Evolutionary conservation across 2,329 filamentous ascomycete genomes (phyloP).

Genomic region (Fusarium nelsonii): DNA sequence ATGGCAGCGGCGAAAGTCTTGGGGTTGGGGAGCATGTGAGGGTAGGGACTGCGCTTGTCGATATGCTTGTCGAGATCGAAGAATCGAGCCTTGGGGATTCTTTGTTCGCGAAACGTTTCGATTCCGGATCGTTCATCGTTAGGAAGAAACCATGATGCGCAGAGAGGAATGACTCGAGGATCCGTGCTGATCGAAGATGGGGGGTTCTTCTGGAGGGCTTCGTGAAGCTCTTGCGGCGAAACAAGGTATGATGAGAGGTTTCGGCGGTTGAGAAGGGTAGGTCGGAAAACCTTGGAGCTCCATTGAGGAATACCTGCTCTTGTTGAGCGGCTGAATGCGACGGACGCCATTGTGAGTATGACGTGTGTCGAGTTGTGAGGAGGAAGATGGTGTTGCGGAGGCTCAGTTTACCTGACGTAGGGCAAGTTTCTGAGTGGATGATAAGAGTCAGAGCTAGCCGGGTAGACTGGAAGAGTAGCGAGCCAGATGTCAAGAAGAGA

Average conservation of each 20-base stretch:
- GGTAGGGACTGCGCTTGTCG: slow-evolving; percentile 88
- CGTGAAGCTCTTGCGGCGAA: slow-evolving; percentile 82
- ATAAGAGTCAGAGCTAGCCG: slow-evolving; percentile 38
- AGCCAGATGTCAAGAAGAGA: slow-evolving; percentile 8
- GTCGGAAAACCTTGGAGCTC: slow-evolving; percentile 50
- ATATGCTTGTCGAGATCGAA: slow-evolving; percentile 96
- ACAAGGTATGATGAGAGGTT: slow-evolving; percentile 85
- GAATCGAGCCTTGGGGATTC: slow-evolving; percentile 91
- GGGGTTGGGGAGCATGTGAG: slow-evolving; percentile 92
- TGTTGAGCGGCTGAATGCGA: slow-evolving; percentile 58
- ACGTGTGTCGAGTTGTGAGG: slow-evolving; percentile 21
- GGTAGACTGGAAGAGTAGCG: slow-evolving; percentile 5
- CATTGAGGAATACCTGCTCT: slow-evolving; percentile 57
- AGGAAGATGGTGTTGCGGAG: slow-evolving; percentile 19
- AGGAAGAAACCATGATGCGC: slow-evolving; percentile 95
- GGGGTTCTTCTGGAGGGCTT: slow-evolving; percentile 85
- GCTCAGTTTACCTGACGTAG: slow-evolving; percentile 38
- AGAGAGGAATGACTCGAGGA: slow-evolving; percentile 87
- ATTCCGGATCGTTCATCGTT: slow-evolving; percentile 88
- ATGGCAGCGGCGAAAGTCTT: slow-evolving; percentile 88
- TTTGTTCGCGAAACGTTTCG: slow-evolving; percentile 82
- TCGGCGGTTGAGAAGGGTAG: slow-evolving; percentile 48
- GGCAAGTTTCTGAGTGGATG: slow-evolving; percentile 37
- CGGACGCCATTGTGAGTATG: slow-evolving; percentile 57
- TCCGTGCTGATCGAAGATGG: slow-evolving; percentile 83